These are phyloP conservation scores for Hirschfeldia incana DNA, from an alignment of 345 rosid species.

Conservation along the genomic window DNA sequence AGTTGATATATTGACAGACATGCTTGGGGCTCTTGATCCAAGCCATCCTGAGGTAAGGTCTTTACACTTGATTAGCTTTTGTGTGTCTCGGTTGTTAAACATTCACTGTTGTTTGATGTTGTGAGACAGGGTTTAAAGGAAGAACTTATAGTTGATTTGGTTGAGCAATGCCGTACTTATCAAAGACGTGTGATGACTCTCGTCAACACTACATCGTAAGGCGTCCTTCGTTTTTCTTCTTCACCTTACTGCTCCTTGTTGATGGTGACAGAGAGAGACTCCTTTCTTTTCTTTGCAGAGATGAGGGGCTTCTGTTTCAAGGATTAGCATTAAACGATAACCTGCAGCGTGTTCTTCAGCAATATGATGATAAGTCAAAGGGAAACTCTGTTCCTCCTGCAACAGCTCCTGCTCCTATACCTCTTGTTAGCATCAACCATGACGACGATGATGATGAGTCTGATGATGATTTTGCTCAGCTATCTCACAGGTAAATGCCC, in stretches of 20 bases:
- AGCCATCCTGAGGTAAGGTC: conserved; percentile 63
- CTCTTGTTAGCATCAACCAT: conserved; percentile 50
- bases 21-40: conserved; percentile 86
- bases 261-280: conserved; percentile 32
- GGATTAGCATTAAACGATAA: conserved; percentile 83
- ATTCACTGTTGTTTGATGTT: conserved; percentile 11
- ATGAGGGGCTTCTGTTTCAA: conserved; percentile 78
- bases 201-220: conserved; percentile 74
- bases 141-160: conserved; percentile 88
- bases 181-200: conserved; percentile 79
- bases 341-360: conserved; percentile 79
- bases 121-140: conserved; percentile 72
- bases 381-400: conserved; percentile 48
- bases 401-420: conserved; percentile 56
- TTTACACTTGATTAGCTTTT: background rate
- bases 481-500: conserved; percentile 67
- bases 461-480: conserved; percentile 83
- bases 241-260: background rate
- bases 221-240: conserved; percentile 14
- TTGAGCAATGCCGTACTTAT: conserved; percentile 85
- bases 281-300: conserved; percentile 45
- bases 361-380: conserved; percentile 75
- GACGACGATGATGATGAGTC: conserved; percentile 78
- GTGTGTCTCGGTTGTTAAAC: conserved; percentile 1
- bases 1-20: conserved; percentile 76